phyloP scores from a whole-genome alignment of 148 eudicot species.

The Rhododendron simsii region DNA sequence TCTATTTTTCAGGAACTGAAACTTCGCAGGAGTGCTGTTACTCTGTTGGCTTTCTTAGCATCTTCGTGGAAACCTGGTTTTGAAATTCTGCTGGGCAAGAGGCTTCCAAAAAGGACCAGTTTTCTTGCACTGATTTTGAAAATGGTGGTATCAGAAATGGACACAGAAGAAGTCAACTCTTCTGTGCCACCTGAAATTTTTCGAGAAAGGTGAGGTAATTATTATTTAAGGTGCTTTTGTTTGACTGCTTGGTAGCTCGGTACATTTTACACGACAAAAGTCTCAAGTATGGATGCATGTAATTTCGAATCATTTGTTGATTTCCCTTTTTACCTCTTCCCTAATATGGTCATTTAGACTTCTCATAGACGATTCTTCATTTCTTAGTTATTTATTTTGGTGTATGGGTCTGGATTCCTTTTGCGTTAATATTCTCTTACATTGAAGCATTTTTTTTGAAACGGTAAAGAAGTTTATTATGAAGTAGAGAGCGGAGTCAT shows the following conservation, averaged over 20 bases:
- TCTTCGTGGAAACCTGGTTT: conserved; percentile 68
- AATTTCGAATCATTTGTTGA: background rate
- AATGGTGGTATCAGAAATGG: conserved; percentile 59
- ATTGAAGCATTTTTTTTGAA: background rate
- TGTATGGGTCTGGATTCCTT: background rate
- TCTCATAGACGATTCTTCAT: background rate
- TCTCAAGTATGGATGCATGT: background rate
- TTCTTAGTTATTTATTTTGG: background rate
- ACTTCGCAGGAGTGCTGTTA: conserved; percentile 55
- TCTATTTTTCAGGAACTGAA: conserved; percentile 54
- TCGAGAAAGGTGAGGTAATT: conserved; percentile 72
- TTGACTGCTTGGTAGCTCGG: background rate
- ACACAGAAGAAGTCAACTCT: conserved; percentile 47
- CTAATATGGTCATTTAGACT: background rate
- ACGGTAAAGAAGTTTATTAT: background rate
- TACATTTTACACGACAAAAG: too few relatives aligned
- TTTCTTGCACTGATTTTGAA: conserved; percentile 54
- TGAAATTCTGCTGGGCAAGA: conserved; percentile 52
- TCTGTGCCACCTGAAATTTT: conserved; percentile 38
- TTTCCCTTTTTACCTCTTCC: background rate
- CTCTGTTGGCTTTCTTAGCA: conserved; percentile 65
- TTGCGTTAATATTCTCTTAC: background rate
- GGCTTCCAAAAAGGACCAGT: conserved; percentile 38
- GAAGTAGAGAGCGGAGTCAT: background rate
- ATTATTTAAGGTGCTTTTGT: background rate